A percentile compares a stretch with the other conserved stretches of the same genome.
These are phyloP conservation scores for Botrytis deweyae DNA, from an alignment of 2,329 filamentous ascomycete species.

Conservation along the genomic window DNA sequence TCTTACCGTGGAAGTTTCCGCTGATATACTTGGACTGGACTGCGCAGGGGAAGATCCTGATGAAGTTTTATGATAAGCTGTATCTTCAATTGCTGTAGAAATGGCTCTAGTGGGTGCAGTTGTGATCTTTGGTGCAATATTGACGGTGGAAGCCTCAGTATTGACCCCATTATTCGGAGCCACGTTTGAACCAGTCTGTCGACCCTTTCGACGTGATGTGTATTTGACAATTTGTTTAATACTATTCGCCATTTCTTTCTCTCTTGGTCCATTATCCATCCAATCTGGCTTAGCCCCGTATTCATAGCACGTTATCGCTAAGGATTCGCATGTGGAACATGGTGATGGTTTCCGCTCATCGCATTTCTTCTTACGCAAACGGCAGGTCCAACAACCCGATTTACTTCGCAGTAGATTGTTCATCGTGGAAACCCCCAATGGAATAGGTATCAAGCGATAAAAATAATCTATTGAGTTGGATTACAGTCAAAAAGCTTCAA, in stretches of 20 bases:
- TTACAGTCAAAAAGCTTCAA: not conserved
- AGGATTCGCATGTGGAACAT: constrained; percentile 50
- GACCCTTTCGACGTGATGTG: constrained; percentile 46
- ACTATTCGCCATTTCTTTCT: constrained; percentile 50
- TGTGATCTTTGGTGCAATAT: constrained; percentile 6
- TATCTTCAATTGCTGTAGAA: not conserved
- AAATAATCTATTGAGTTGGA: too few species aligned
- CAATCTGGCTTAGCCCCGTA: constrained; percentile 42
- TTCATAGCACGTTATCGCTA: constrained; percentile 58
- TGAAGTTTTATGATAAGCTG: not conserved
- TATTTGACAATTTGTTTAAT: constrained; percentile 59
- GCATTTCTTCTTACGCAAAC: constrained; percentile 61
- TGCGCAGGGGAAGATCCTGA: not conserved
- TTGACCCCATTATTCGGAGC: constrained; percentile 11
- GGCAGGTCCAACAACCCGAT: constrained; percentile 44
- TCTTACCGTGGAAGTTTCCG: constrained; percentile 10
- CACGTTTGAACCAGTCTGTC: constrained; percentile 13
- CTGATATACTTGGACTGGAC: not conserved
- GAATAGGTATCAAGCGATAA: not conserved
- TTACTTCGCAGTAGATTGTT: constrained; percentile 15
- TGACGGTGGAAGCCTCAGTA: constrained; percentile 10
- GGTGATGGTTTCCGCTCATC: constrained; percentile 51
- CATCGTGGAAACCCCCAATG: not conserved
- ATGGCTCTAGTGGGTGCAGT: not conserved
- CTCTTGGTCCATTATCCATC: constrained; percentile 38